A percentile compares a stretch with the other conserved stretches of the same genome.
Conservation (phyloP, 83 land plant genomes). For the Thuja plicata region DNA sequence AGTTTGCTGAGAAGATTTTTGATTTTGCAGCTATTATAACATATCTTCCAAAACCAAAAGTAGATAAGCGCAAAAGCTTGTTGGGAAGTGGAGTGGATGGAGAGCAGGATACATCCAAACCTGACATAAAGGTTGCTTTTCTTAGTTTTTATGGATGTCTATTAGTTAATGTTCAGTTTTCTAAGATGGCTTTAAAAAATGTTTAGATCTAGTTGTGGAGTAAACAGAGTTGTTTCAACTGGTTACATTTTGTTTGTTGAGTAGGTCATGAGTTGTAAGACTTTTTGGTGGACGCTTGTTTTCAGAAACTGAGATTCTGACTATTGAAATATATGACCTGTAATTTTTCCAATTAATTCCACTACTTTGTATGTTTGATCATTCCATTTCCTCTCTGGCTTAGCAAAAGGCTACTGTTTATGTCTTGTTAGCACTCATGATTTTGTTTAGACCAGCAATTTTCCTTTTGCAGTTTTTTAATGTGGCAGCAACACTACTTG, state of each 20-base stretch:
- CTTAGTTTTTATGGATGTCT: not conserved
- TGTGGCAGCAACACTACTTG: not conserved
- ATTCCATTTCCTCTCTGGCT: not conserved
- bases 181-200: not conserved
- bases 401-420: not conserved
- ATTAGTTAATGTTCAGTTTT: not conserved
- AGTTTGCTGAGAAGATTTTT: not conserved
- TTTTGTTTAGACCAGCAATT: not conserved
- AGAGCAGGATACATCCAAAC: constrained; percentile 24
- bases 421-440: not conserved
- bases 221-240: not conserved
- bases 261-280: not conserved
- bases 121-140: constrained; percentile 33
- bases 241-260: not conserved
- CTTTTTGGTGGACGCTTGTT: not conserved
- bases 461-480: not conserved
- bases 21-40: constrained; percentile 67
- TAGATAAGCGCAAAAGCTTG: constrained; percentile 78
- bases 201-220: not conserved
- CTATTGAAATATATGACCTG: not conserved
- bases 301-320: not conserved
- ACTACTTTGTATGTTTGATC: not conserved
- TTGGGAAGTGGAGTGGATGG: constrained; percentile 37
- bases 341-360: not conserved
- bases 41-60: constrained; percentile 84